Percentiles rank a stretch among this genome's conserved stretches.
These are phyloP conservation scores for Apiotrichum sp. DNA, from an alignment of 1,284 basidiomycete species.

Conservation along the genomic window DNA sequence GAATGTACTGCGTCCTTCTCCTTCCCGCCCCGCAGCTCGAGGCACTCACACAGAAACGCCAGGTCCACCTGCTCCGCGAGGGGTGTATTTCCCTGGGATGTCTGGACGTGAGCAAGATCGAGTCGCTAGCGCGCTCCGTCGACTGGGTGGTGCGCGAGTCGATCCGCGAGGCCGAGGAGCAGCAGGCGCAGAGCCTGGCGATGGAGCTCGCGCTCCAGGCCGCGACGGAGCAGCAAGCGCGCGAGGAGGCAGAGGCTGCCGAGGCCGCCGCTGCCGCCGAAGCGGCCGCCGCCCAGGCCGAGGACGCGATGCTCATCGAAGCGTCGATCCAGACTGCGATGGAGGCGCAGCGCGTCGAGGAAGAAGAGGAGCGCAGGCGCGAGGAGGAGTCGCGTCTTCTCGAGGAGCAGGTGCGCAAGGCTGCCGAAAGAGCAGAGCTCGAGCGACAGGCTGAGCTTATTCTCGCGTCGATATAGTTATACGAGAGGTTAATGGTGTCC, in stretches of 20 bases:
- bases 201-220: slow-evolving; percentile 38
- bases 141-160: slow-evolving; percentile 41
- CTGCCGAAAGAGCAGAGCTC: slow-evolving; percentile 36
- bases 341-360: slow-evolving; percentile 31
- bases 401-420: slow-evolving; percentile 34
- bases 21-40: slow-evolving; percentile 33
- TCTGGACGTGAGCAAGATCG: slow-evolving; percentile 42
- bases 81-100: slow-evolving; percentile 44
- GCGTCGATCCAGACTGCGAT: slow-evolving; percentile 38
- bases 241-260: slow-evolving; percentile 35
- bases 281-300: slow-evolving; percentile 28
- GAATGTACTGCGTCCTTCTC: slow-evolving; percentile 43
- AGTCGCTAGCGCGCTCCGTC: slow-evolving; percentile 35
- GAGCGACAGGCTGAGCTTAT: slow-evolving; percentile 40
- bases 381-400: slow-evolving; percentile 31
- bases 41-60: slow-evolving; percentile 33
- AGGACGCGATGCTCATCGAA: slow-evolving; percentile 41
- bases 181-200: slow-evolving; percentile 28
- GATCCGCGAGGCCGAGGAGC: slow-evolving; percentile 37
- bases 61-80: slow-evolving; percentile 41
- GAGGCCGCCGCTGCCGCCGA: slow-evolving; percentile 27
- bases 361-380: slow-evolving; percentile 34
- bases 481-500: not conserved
- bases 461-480: slow-evolving; percentile 29
- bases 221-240: slow-evolving; percentile 34